These are phyloP conservation scores for Podaxis sp. DNA, from an alignment of 768 basidiomycete species.

Conservation along the genomic window DNA sequence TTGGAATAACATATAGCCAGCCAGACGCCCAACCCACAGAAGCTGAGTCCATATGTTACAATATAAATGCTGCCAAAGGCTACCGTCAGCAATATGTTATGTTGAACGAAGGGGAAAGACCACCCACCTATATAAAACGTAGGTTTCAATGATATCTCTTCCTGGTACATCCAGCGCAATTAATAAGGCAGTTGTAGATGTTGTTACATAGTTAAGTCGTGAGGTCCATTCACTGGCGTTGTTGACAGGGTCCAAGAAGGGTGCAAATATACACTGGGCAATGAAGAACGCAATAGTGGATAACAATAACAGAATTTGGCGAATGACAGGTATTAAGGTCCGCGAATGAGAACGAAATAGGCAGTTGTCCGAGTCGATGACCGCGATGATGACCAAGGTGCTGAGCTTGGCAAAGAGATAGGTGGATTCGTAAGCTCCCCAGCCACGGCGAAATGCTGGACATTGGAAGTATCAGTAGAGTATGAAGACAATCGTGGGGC, in stretches of 20 bases:
- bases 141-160: constrained; percentile 52
- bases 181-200: constrained; percentile 61
- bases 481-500: neutral
- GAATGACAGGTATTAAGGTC: constrained; percentile 49
- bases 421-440: constrained; percentile 63
- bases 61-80: constrained; percentile 36
- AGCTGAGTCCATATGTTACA: constrained; percentile 64
- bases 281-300: constrained; percentile 60
- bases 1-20: neutral
- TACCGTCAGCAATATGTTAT: constrained; percentile 1
- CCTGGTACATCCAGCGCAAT: constrained; percentile 60
- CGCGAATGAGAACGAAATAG: constrained; percentile 56
- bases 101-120: neutral
- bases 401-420: constrained; percentile 72
- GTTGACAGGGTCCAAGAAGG: constrained; percentile 68
- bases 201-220: constrained; percentile 65
- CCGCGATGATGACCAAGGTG: constrained; percentile 60
- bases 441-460: constrained; percentile 65
- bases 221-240: constrained; percentile 79
- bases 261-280: constrained; percentile 56
- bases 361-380: constrained; percentile 73
- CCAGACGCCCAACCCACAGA: constrained; percentile 42
- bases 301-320: constrained; percentile 59
- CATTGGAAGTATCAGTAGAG: constrained; percentile 8
- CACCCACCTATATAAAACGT: constrained; percentile 63